These are phyloP conservation scores for Yamadazyma blattariae DNA, from an alignment of 1,139 yeast species.

Conservation along the genomic window DNA sequence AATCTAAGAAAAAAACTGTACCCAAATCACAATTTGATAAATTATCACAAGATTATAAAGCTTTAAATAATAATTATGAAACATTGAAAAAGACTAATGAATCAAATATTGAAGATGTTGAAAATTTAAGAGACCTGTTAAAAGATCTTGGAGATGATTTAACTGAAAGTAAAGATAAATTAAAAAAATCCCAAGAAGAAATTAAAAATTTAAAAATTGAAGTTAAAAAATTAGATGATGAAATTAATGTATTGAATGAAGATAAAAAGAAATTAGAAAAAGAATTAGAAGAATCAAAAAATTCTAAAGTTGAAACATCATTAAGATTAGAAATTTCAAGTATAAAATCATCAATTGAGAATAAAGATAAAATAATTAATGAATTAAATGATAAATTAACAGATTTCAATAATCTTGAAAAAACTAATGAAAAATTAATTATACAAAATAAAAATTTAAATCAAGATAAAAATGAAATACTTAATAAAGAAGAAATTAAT, in stretches of 20 bases:
- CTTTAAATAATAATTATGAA: constrained; percentile 16
- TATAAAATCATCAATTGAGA: constrained; percentile 34
- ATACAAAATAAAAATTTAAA: constrained; percentile 23
- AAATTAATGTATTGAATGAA: constrained; percentile 19
- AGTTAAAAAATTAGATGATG: constrained; percentile 14
- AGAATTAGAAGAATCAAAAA: constrained; percentile 31
- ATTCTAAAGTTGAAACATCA: constrained; percentile 38
- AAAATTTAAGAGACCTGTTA: constrained; percentile 66
- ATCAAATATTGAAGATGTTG: constrained; percentile 50
- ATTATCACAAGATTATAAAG: constrained; percentile 4
- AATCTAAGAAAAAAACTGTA: constrained; percentile 4
- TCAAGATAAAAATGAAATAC: constrained; percentile 37
- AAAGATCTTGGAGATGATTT: constrained; percentile 73
- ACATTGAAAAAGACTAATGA: constrained; percentile 19
- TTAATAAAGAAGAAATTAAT: constrained; percentile 39
- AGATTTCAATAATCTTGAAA: constrained; percentile 34
- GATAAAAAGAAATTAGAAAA: constrained; percentile 24
- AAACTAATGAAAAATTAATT: constrained; percentile 36
- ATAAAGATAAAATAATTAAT: constrained; percentile 49
- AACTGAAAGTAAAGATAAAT: constrained; percentile 50
- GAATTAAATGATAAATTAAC: constrained; percentile 40
- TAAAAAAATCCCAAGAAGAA: constrained; percentile 21
- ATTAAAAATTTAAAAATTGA: constrained; percentile 7
- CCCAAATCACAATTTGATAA: constrained; percentile 2
- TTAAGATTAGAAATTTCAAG: constrained; percentile 43